Evolutionary conservation across 257 asterid genomes (phyloP).

Genomic region (Petrea volubilis): DNA sequence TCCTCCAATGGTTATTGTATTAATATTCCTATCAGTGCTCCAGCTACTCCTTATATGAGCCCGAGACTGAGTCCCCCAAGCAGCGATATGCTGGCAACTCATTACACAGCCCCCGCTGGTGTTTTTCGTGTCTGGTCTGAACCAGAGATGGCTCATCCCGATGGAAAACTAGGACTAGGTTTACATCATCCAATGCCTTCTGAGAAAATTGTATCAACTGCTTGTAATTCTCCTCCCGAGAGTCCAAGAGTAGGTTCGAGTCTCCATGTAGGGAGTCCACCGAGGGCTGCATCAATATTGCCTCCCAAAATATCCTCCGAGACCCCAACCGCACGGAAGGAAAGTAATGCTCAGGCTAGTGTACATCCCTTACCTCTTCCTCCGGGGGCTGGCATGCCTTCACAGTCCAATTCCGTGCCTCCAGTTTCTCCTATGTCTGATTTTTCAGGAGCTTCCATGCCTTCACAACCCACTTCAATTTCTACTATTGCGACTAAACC

Average conservation of each 20-base stretch:
- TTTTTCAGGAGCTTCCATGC: constrained; percentile 32
- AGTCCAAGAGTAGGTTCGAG: constrained; percentile 47
- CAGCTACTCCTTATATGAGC: constrained; percentile 67
- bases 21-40: constrained; percentile 55
- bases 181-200: constrained; percentile 30
- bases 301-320: constrained; percentile 27
- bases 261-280: background rate
- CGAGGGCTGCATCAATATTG: constrained; percentile 39
- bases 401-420: constrained; percentile 37
- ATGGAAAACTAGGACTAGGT: constrained; percentile 31
- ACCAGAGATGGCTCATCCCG: constrained; percentile 55
- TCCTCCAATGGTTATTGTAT: constrained; percentile 19
- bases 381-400: constrained; percentile 53
- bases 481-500: constrained; percentile 21
- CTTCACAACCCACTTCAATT: constrained; percentile 25
- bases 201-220: constrained; percentile 37
- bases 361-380: constrained; percentile 89
- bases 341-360: constrained; percentile 45
- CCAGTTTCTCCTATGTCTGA: constrained; percentile 41
- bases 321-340: constrained; percentile 35
- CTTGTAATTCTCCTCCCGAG: constrained; percentile 57
- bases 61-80: constrained; percentile 46
- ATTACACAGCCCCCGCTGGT: constrained; percentile 44
- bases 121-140: constrained; percentile 74
- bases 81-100: constrained; percentile 36